Evolutionary conservation across 306 rosid species (phyloP), one percentile per base, ranked within the genome.

Genomic region (Prunus dulcis): DNA sequence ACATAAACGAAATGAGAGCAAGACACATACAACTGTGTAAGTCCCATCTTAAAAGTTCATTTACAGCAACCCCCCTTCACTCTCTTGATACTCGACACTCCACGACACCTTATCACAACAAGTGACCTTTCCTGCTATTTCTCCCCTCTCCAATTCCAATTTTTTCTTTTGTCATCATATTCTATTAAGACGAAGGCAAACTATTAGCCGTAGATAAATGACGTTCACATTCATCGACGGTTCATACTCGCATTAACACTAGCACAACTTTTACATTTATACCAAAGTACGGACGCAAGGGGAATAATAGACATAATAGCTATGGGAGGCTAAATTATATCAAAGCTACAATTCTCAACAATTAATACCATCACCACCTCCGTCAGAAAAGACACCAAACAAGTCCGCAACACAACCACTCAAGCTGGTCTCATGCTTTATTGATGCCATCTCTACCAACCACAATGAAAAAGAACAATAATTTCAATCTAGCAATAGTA

Each of bases 41-140:
- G 77, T 53, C 76, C 60, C 80, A 63, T 56, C 77, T 12, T 56
- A 64, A 70, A 81, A 69, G 78, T 55, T 41, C 20, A 12, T 13
- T 13, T 20, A 41, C 7, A 69, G 76, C 53, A 69, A 70, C 73
- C 65, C 27, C 3, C 45, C 32, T 25, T 23, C 27, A 9, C 6
- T 2, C 25, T 20, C 43, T 38, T 38, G 43, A 38, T 4, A 38
- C 43, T 38, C 43, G 0, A 6, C 0, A 38, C 43, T 38, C 43
- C 43, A 38, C 43, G 43, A 38, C 1, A 38, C 43, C 43, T 38
- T 38, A 7, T 38, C 9, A 38, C 2, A 38, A 38, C 2, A 38
- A 6, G 9, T 38, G 43, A 38, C 43, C 43, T 38, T 38, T 0
- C 43, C 43, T 6, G 1, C 43, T 38, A 38, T 7, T 7, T 8